Base-by-base conservation (phyloP, 768 basidiomycete species). In the Crucibulum laeve region DNA sequence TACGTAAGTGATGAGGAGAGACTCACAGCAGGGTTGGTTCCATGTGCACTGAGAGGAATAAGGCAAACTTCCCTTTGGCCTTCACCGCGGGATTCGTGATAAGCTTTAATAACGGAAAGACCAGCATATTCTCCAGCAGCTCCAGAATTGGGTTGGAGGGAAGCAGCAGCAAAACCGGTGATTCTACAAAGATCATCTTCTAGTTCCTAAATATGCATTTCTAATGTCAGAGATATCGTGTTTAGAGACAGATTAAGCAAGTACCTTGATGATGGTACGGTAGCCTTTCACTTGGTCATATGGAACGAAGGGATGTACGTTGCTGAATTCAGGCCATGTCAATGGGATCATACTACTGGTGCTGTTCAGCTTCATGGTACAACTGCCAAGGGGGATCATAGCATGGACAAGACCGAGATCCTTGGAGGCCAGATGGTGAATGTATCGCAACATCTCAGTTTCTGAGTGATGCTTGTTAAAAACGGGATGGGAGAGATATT, bases 401-500 rank as follows among this genome's bases (percentile, higher is more conserved):
- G 91, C 81, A 61, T 99, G 96, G 6, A 90, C 87, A 24, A 99
- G 83, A 22, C 91, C 86, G 45, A 98, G 79, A 59, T 99, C 96
- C 69, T 98, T 98, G 26, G 84, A 84, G 47, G 93, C 89, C 38
- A 99, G 79, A 53, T 92, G 87, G 67, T 91, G 81, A 57, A 98
- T 90, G 65, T 97, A 96, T 26, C 96, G 91, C 25, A 99, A 72
- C 88, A 99, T 93, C 67, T 97, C 93, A 0, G 96, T 99, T 71
- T 99, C 96, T 4, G 93, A 95, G 61, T 98, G 95, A 57, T 97
- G 87, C 43, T 85, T 82, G 72, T 97, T 98, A 72, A 95, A 99
- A 28, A 96, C 91, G 1, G 89, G 78, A 60, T 99, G 90, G 0
- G 80, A 76, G 8, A 99, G 74, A 65, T 82, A 89, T 32, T 77